Percentiles rank a stretch among this genome's conserved stretches.
Evolutionary conservation across 495 filamentous ascomycete species (phyloP).

Genomic region (Aspergillus ostianus): DNA sequence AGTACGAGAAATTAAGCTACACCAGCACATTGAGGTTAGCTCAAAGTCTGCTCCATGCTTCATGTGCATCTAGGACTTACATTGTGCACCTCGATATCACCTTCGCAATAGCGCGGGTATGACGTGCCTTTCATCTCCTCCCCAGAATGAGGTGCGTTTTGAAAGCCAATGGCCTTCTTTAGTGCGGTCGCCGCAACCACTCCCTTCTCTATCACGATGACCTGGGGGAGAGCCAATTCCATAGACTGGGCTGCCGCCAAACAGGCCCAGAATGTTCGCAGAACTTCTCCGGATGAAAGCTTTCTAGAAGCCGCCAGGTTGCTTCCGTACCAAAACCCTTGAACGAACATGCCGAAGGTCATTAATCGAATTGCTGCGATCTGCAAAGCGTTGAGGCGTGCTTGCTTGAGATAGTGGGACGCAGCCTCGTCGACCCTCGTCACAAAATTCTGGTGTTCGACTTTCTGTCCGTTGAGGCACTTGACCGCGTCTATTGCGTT

Average conservation of each 20-base stretch:
- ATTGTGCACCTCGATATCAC: conserved; percentile 68
- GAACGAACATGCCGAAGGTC: conserved; percentile 77
- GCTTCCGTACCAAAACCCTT: conserved; percentile 89
- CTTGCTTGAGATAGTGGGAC: conserved; percentile 64
- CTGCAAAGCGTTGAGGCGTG: conserved; percentile 64
- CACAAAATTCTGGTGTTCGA: conserved; percentile 66
- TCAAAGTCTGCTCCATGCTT: not conserved
- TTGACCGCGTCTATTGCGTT: conserved; percentile 83
- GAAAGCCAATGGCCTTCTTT: conserved; percentile 37
- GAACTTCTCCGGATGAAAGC: conserved; percentile 63
- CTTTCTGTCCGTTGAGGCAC: conserved; percentile 72
- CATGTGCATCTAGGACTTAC: conserved; percentile 45
- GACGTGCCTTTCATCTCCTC: conserved; percentile 22
- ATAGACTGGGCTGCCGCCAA: conserved; percentile 73
- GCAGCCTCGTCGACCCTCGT: conserved; percentile 58
- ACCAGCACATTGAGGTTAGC: not conserved
- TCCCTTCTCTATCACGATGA: conserved; percentile 75
- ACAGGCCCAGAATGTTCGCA: conserved; percentile 84
- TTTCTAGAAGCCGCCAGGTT: conserved; percentile 55
- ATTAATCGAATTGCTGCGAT: conserved; percentile 70
- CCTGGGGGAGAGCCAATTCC: conserved; percentile 69
- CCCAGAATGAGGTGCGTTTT: conserved; percentile 19
- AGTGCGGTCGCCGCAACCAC: conserved; percentile 68
- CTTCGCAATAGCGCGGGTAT: conserved; percentile 47
- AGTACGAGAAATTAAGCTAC: conserved; percentile 79